A percentile compares a stretch with the other conserved stretches of the same genome.
Conservation (phyloP, 768 basidiomycete species). For the Pleurotus tuber-regium region DNA sequence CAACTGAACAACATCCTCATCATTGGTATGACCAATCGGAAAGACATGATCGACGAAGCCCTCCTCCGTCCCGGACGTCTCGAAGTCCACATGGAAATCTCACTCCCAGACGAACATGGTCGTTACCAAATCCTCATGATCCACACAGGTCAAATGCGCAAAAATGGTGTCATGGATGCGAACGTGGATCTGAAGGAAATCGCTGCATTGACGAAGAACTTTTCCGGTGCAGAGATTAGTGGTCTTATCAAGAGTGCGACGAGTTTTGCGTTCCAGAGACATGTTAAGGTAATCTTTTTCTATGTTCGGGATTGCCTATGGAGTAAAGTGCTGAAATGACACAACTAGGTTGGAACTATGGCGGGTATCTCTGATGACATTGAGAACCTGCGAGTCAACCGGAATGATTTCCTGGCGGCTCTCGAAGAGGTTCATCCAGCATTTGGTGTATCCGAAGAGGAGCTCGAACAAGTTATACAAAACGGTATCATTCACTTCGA, state of each 20-base stretch:
- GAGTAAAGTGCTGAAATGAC: too few relatives aligned
- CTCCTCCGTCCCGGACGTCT: constrained; percentile 96
- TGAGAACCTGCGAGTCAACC: constrained; percentile 86
- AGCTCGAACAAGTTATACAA: constrained; percentile 88
- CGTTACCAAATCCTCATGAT: constrained; percentile 93
- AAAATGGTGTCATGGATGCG: constrained; percentile 82
- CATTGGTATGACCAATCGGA: constrained; percentile 98
- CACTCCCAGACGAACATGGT: constrained; percentile 91
- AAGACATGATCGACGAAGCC: constrained; percentile 99
- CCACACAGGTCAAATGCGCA: constrained; percentile 93
- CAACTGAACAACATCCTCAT: constrained; percentile 98
- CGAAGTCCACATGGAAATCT: constrained; percentile 99
- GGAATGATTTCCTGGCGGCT: constrained; percentile 84
- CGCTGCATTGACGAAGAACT: constrained; percentile 88
- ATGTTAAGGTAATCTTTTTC: constrained; percentile 77
- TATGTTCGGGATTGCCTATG: too few relatives aligned
- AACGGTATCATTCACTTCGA: constrained; percentile 95
- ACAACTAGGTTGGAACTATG: constrained; percentile 90
- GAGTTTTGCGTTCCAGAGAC: constrained; percentile 95
- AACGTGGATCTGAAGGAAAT: constrained; percentile 86
- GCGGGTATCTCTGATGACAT: constrained; percentile 96
- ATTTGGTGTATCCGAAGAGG: constrained; percentile 97
- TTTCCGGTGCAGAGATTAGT: constrained; percentile 93
- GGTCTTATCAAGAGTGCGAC: constrained; percentile 98
- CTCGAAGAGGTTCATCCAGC: constrained; percentile 94